Evolutionary conservation across 1,284 basidiomycete genomes (phyloP).

Genomic region (Sporisorium exsertum): DNA sequence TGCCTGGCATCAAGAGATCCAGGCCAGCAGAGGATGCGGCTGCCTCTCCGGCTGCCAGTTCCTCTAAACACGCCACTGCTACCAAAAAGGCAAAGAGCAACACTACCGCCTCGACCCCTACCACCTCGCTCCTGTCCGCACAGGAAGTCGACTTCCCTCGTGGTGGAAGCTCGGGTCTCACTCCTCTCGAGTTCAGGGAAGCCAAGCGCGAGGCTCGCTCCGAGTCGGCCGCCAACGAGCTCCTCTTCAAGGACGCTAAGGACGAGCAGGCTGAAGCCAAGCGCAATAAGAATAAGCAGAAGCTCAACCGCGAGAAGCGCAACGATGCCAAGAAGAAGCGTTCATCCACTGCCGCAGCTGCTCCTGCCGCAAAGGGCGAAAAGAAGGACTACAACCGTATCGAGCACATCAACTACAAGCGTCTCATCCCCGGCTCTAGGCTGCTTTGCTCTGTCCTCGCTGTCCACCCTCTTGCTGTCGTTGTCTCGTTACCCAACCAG

Average conservation of each 20-base stretch:
- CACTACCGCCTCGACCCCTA: constrained; percentile 12
- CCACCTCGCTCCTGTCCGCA: constrained; percentile 46
- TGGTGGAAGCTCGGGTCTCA: constrained; percentile 80
- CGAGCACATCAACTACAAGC: constrained; percentile 96
- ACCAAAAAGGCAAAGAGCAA: constrained; percentile 35
- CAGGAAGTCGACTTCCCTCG: constrained; percentile 86
- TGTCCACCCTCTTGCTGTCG: constrained; percentile 87
- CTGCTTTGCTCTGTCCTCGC: constrained; percentile 87
- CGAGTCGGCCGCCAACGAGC: constrained; percentile 80
- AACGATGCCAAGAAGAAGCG: constrained; percentile 68
- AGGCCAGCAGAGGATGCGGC: constrained; percentile 40
- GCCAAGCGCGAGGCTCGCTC: constrained; percentile 84
- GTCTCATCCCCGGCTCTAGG: constrained; percentile 84
- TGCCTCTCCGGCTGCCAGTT: constrained; percentile 34
- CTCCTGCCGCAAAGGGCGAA: constrained; percentile 18
- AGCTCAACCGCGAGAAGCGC: constrained; percentile 57
- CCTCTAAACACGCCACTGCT: constrained; percentile 22
- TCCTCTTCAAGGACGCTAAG: constrained; percentile 73
- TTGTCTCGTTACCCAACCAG: constrained; percentile 94
- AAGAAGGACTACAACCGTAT: constrained; percentile 75
- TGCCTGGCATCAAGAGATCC: constrained; percentile 55
- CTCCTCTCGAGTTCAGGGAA: constrained; percentile 89
- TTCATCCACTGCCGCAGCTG: constrained; percentile 9
- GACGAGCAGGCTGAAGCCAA: constrained; percentile 34
- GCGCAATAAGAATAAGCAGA: constrained; percentile 56